Evolutionary conservation across 2,329 filamentous ascomycete species (phyloP), one percentile per base, ranked within the genome.

Genomic region (Sporothrix euskadiensis): DNA sequence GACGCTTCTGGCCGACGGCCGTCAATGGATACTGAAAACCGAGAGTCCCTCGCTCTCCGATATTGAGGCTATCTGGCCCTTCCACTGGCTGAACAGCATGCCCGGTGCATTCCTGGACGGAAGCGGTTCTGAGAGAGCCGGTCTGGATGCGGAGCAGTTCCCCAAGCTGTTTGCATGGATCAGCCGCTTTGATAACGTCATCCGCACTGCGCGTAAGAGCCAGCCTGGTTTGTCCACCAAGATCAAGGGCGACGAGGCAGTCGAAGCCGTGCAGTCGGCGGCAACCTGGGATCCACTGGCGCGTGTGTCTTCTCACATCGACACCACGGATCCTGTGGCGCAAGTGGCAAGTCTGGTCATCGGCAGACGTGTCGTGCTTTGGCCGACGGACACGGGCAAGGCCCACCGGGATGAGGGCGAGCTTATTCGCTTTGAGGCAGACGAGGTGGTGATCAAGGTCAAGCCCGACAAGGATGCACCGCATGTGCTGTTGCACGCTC

Each of bases 1-100:
- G 1, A 87, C 85, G 0, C 79, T 93, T 71, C 83, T 94, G 5
- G 86, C 84, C 0, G 91, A 93, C 81, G 90, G 88, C n/a, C 84
- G 90, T 72, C 79, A 85, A 3, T 94, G 90, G 91, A 81, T 93
- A 9, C 81, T 90, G 14, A 84, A 82, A 12, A 87, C 84, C 0
- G 78, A 56, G 5, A 79, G 80, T 22, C 88, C 89, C 1, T 85
- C 83, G 1, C 79, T 92, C 75, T 89, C 88, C 4, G 92, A 94
- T 79, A 88, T 94, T 74, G 89, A 94, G 81, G 88, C 87, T 59
- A 82, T 91, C 14, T 93, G 89, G 89, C 85, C 87, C 0, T 85
- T 93, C 76, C 86, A 90, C 80, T 94, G 91, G 91, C 80, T 92
- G 1, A 79, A 81, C 2, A 82, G 81, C 12, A 82, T 92, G 65